Base-by-base conservation (phyloP, 2,329 filamentous ascomycete species). In the Sporothrix protearum region DNA sequence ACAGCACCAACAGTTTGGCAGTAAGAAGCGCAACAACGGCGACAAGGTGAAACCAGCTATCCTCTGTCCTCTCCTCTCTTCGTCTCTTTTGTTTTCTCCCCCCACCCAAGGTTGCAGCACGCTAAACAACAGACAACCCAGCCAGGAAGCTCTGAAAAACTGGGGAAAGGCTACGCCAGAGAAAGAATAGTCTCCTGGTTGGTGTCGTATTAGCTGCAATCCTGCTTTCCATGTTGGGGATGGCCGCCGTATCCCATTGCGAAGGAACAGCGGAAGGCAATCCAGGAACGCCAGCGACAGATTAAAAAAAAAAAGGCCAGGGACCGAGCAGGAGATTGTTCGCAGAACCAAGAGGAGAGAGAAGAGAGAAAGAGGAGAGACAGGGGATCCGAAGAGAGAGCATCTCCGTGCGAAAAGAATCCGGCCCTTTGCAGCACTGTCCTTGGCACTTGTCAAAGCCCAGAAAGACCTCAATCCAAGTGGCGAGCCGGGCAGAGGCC, bases 181-280 rank as follows among this genome's bases (percentile, higher is more conserved):
- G 69, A 10, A 12, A 71, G 59, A 12, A 39, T 64, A 57, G 59
- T 25, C 6, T 19, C 25, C 61, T 68, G 36, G 51, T 45, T 70
- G 68, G 68, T 61, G 68, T 61, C 39, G 68, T 49, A 57, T 64
- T 70, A 70, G 68, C 55, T 39, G 67, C 57, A 51, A 64, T 64
- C 59, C 57, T 70, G 55, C 12, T 64, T 69, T 57, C 69, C 69
- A 12, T 55, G 45, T 70, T 70, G 45, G 69, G 55, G 45, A 64
- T 64, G 57, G 69, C 19, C 30, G 28, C 57, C 42, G 42, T 64
- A 12, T n/a, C 59, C 30, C 69, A 64, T 19, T 51, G 55, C 30
- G 2, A 70, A 70, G 68, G 55, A 70, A 42, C 68, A 36, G 30
- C 68, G 68, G 68, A 63, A 53, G 16, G 9, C n/a, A 19, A 49